These are phyloP conservation scores for Aspergillus aculeatinus DNA, from an alignment of 2,329 filamentous ascomycete species.

Conservation along the genomic window DNA sequence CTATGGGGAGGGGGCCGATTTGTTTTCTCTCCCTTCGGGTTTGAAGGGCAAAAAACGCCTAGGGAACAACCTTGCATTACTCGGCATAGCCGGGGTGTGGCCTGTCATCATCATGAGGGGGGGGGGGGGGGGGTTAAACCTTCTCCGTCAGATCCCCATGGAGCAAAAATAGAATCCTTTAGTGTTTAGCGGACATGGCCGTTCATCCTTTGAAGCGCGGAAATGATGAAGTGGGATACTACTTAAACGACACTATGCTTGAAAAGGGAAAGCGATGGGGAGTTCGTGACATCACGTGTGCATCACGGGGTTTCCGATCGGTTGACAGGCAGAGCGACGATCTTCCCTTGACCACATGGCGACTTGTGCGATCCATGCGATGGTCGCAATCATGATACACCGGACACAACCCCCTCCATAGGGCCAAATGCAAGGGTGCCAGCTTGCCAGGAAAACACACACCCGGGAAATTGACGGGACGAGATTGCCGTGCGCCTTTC, in stretches of 20 bases:
- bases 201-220: background rate
- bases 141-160: background rate
- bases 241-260: background rate
- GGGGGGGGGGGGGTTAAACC: background rate
- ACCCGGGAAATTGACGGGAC: background rate
- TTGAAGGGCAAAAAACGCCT: slow-evolving; percentile 9
- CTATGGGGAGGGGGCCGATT: slow-evolving; percentile 2
- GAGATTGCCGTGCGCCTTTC: background rate
- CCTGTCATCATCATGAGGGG: slow-evolving; percentile 3
- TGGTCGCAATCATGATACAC: background rate
- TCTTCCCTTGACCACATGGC: slow-evolving; percentile 6
- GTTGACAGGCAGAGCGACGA: slow-evolving; percentile 3
- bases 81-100: slow-evolving; percentile 3
- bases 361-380: background rate
- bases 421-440: slow-evolving; percentile 4
- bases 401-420: slow-evolving; percentile 5
- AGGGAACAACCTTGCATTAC: slow-evolving; percentile 6
- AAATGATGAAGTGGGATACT: background rate
- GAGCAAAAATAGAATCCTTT: slow-evolving; percentile 3
- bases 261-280: background rate
- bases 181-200: background rate
- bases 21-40: background rate
- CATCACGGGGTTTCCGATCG: slow-evolving; percentile 1
- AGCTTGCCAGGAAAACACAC: background rate
- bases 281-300: slow-evolving; percentile 16